These are phyloP conservation scores for Globisporangium polare DNA, from an alignment of 352 stramenopile species.

Conservation along the genomic window DNA sequence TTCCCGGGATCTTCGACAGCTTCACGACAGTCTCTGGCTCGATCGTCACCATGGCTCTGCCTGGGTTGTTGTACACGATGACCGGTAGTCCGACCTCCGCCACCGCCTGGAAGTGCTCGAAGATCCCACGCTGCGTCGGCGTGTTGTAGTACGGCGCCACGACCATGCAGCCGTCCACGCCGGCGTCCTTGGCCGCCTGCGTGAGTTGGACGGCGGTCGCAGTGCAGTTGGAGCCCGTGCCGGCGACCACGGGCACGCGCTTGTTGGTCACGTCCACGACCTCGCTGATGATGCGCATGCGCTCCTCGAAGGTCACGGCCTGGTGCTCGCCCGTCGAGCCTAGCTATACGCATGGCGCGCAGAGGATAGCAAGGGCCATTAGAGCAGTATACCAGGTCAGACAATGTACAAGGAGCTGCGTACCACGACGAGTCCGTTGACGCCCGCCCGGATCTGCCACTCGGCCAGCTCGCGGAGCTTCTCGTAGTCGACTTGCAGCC, in stretches of 20 bases:
- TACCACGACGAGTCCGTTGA: conserved; percentile 96
- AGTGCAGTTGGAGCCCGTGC: conserved; percentile 95
- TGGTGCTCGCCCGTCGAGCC: conserved; percentile 97
- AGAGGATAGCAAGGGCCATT: no score
- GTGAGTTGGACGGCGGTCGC: conserved; percentile 78
- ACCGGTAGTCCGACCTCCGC: conserved; percentile 88
- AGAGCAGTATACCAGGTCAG: no score
- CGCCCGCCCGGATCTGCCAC: conserved; percentile 91
- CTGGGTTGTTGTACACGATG: conserved; percentile 97
- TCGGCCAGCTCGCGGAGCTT: conserved; percentile 90
- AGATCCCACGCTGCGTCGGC: conserved; percentile 93
- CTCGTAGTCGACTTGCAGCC: conserved; percentile 89
- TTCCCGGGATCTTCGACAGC: background rate
- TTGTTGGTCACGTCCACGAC: conserved; percentile 73
- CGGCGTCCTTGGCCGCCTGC: conserved; percentile 88
- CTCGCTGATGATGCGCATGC: conserved; percentile 90
- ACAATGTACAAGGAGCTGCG: no score
- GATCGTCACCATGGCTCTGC: conserved; percentile 53
- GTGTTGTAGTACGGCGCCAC: conserved; percentile 99
- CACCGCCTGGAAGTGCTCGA: conserved; percentile 92
- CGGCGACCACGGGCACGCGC: conserved; percentile 93
- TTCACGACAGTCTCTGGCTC: conserved; percentile 48
- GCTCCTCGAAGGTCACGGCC: conserved; percentile 93
- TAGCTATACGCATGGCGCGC: no score
- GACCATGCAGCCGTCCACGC: conserved; percentile 93